Base-by-base conservation (phyloP, 306 rosid species). In the Cicer judaicum region DNA sequence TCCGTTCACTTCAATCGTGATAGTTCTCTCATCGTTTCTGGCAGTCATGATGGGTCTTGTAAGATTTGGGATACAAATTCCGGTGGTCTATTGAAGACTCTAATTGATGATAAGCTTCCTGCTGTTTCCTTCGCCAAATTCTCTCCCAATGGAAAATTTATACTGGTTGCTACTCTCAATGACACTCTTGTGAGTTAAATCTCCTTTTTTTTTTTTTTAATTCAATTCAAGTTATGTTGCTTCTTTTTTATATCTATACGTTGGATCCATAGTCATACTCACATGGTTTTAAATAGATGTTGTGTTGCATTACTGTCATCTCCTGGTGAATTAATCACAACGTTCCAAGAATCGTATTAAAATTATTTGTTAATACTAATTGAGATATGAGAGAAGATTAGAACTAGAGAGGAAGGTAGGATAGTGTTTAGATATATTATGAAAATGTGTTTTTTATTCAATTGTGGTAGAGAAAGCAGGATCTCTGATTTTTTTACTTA, bases 91-190 rank as follows among this genome's bases (percentile, higher is more conserved):
- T 64, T 94, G 78, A 94, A 88, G 79, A 84, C 90, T 1, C 86
- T 91, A 5, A 87, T 92, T 14, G 98, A 94, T 10, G 97, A 94
- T 68, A 87, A 88, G 64, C 54, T 54, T 53, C 91, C 98, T 9
- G 87, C 87, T 10, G 95, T 94, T 4, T 92, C 99, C 2, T 94
- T 88, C 46, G 88, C 92, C 7, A 94, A 88, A 73, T 94, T 94
- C 85, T 94, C 99, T 1, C 97, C 99, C 12, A 94, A 94, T 18
- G 97, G 99, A 43, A 94, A 86, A 83, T 92, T 92, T 79, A 87
- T 94, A 60, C 96, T 94, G 14, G 88, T 90, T 50, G 97, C 99
- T 53, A 92, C 96, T 57, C 97, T 90, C 76, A 92, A 94, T 44
- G 92, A 92, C 75, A 86, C 93, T 40, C 99, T 94, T 16, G 98